Percentiles rank a stretch among this genome's conserved stretches.
phyloP scores from a whole-genome alignment of 371 early-diverging fungal species.

The Sporodiniella umbellata region DNA sequence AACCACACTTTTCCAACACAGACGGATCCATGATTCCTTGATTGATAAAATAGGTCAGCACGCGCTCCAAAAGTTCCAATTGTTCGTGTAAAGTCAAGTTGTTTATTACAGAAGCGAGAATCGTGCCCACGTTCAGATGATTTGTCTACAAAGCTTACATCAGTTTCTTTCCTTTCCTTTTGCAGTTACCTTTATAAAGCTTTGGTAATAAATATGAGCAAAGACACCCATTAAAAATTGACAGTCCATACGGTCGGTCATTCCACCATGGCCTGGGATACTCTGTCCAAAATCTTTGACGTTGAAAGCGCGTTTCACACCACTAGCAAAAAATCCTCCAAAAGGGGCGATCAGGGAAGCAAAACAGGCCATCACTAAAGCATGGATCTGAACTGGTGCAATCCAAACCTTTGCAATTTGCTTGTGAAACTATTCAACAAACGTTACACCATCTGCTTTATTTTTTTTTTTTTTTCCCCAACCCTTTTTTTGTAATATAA shows the following conservation, averaged over 20 bases:
- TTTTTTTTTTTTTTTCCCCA: background rate
- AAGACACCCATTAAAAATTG: slow-evolving; percentile 98
- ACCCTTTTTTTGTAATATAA: background rate
- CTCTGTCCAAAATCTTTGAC: slow-evolving; percentile 98
- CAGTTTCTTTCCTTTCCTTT: background rate
- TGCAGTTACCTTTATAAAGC: slow-evolving; percentile 72
- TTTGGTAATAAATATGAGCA: slow-evolving; percentile 88
- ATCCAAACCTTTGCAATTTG: slow-evolving; percentile 50
- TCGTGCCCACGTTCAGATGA: slow-evolving; percentile 54
- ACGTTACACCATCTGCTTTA: too few species aligned
- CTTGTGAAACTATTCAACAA: slow-evolving; percentile 14
- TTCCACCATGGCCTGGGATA: slow-evolving; percentile 99
- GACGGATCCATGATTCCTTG: slow-evolving; percentile 52
- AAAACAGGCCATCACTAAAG: slow-evolving; percentile 87
- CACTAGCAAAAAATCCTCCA: slow-evolving; percentile 99
- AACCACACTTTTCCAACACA: slow-evolving; percentile 36
- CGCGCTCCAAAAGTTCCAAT: slow-evolving; percentile 52
- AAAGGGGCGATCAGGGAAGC: slow-evolving; percentile 98
- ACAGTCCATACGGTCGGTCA: slow-evolving; percentile 98
- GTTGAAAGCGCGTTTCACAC: slow-evolving; percentile 96
- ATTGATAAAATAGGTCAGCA: slow-evolving; percentile 57
- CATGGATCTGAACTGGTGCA: slow-evolving; percentile 89
- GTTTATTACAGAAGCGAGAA: slow-evolving; percentile 50
- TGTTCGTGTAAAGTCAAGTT: slow-evolving; percentile 52
- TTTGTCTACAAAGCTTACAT: slow-evolving; percentile 39